Percentiles rank a stretch among this genome's conserved stretches.
phyloP scores from a whole-genome alignment of 495 filamentous ascomycete species.

The Melanomma pulvis-pyrius region DNA sequence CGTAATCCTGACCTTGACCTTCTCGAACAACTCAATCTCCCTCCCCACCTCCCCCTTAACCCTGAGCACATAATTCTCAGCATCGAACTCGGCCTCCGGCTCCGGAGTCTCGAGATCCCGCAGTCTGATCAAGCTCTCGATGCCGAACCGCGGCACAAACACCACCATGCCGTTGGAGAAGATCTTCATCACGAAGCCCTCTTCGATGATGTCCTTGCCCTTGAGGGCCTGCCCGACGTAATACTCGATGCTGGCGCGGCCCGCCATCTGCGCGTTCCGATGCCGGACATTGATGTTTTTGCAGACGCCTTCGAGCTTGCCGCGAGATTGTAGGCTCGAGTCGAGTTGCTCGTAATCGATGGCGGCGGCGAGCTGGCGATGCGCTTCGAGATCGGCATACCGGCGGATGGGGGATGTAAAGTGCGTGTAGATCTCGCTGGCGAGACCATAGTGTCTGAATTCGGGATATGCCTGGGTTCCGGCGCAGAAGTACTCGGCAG shows the following conservation, averaged over 20 bases:
- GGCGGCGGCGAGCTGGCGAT: conserved; percentile 91
- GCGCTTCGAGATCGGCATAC: conserved; percentile 91
- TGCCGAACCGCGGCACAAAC: conserved; percentile 91
- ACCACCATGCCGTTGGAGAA: conserved; percentile 97
- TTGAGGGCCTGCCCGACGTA: conserved; percentile 96
- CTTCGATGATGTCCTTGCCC: conserved; percentile 77
- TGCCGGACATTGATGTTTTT: conserved; percentile 98
- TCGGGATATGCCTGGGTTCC: conserved; percentile 90
- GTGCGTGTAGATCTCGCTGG: conserved; percentile 95
- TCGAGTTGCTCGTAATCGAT: conserved; percentile 88
- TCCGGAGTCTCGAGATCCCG: conserved; percentile 77
- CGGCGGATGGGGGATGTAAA: conserved; percentile 97
- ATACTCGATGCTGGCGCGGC: conserved; percentile 89
- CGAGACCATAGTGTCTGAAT: conserved; percentile 95
- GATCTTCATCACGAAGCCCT: conserved; percentile 94
- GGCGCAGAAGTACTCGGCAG: conserved; percentile 95
- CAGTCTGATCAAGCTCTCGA: conserved; percentile 86
- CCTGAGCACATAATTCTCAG: conserved; percentile 75
- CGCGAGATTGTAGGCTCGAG: conserved; percentile 71
- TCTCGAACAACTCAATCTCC: conserved; percentile 81
- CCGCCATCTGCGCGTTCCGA: conserved; percentile 93
- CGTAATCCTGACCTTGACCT: conserved; percentile 81
- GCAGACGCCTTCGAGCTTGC: conserved; percentile 88
- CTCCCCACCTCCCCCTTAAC: conserved; percentile 59
- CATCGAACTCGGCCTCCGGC: conserved; percentile 75